Base-by-base conservation (phyloP, 768 basidiomycete genomes). In the Chalciporus chontae region DNA sequence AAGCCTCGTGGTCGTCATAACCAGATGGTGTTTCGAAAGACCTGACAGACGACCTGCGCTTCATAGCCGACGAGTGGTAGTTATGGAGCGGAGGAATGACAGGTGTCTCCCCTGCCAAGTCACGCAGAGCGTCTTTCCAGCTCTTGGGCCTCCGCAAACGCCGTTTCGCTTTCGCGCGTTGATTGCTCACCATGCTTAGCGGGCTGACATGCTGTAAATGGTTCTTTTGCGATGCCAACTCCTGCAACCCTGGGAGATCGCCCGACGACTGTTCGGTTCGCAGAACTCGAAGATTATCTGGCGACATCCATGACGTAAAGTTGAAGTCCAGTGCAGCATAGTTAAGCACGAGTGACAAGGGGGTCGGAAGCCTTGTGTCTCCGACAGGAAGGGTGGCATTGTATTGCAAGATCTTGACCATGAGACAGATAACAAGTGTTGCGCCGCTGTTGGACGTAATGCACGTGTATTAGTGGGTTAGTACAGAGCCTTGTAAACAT, bases 291-390 rank as follows among this genome's bases (percentile, higher is more conserved):
- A 97, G 75, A 66, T 97, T 84, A 17, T 79, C 79, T 8, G 84
- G 83, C 0, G 88, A 79, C 91, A 94, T 93, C 95, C 95, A 98
- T 18, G 94, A 95, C 0, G 92, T 93, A 62, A 95, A 97, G 67
- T 98, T 97, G 73, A 99, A 98, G 67, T 98, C 94, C 40, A 98
- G 78, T 21, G 88, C 89, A 0, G 94, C 82, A 68, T 98, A 99
- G 57, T 83, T 91, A 47, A 95, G 79, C 24, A 96, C 84, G 50
- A 98, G 75, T 1, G 89, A 88, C 34, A 86, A 70, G 1, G 96
- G 96, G 15, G 79, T 74, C 1, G 85, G 87, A 27, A 95, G 73
- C 18, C 65, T 72, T 14, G 67, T 70, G 53, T 68, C 53, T 40
- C 61, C 56, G 37, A 56, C 53, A 11, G 68, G 56, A 5, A 68